These are phyloP conservation scores for Pelargonium australe DNA, from an alignment of 441 rosid genomes.

Conservation along the genomic window DNA sequence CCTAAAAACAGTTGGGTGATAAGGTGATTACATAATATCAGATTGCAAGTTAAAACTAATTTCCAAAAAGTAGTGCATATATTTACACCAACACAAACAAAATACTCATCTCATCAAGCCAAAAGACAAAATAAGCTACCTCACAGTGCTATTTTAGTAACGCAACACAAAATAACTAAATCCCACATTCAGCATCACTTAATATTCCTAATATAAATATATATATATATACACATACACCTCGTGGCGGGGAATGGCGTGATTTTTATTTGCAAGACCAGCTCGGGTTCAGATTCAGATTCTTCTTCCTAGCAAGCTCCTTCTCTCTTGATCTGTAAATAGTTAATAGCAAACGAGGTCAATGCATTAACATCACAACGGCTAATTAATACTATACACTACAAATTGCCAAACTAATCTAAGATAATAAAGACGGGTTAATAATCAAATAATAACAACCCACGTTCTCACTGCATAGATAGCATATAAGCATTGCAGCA, in stretches of 20 bases:
- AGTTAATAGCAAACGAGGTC: conserved; percentile 30
- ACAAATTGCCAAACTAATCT: conserved; percentile 9
- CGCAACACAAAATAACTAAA: conserved; percentile 18
- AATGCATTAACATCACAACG: conserved; percentile 23
- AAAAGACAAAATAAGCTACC: background rate
- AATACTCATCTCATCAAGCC: background rate
- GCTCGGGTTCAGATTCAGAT: conserved; percentile 17
- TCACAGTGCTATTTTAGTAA: background rate
- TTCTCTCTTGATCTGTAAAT: conserved; percentile 23
- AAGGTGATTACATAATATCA: no score
- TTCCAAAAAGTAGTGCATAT: background rate
- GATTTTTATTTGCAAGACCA: conserved; percentile 19
- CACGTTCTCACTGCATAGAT: conserved; percentile 20
- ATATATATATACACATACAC: background rate
- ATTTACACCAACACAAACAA: conserved; percentile 3
- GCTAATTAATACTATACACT: conserved; percentile 1
- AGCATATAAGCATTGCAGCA: background rate
- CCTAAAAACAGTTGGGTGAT: no score
- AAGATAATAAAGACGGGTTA: conserved; percentile 2
- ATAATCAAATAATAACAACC: conserved; percentile 9
- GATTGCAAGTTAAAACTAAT: no score
- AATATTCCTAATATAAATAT: conserved; percentile 7
- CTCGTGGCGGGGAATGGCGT: conserved; percentile 19
- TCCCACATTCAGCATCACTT: conserved; percentile 17
- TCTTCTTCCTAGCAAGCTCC: conserved; percentile 20